Base-by-base conservation (phyloP, 2,329 filamentous ascomycete genomes). In the Dryadomyces quercivorus region DNA sequence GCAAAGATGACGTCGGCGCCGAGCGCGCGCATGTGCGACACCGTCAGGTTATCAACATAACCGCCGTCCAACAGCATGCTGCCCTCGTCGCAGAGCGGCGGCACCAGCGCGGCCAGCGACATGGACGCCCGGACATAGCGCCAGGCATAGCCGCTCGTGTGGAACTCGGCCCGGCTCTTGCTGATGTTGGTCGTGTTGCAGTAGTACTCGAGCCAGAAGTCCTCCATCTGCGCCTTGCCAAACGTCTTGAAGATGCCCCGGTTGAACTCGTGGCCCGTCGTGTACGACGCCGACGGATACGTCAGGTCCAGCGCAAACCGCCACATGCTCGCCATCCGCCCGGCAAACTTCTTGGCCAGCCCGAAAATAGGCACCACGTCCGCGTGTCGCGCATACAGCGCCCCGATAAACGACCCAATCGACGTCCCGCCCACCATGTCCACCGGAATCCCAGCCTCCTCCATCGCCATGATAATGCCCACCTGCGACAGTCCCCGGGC, bases 151-250 rank as follows among this genome's bases (percentile, higher is more conserved):
- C 93, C 93, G 57, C 87, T 93, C 0, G 90, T 96, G 69, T 98
- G 93, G 60, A 94, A 91, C 66, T 98, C 93, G 3, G 82, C 82
- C 20, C 92, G 81, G 58, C 87, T 93, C 68, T 95, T 94, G 72
- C 87, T 94, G 70, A 98, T 97, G 68, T 97, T 98, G 42, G 94
- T 98, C 0, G 93, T 97, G 70, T 98, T 98, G 77, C 94, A 98
- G 72, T 98, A 98, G 67, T 89, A 98, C 61, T 95, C 90, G 12
- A 98, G 79, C 93, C 93, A 98, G 64, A 97, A 98, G 67, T 98
- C 93, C 70, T 98, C 93, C 56, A 98, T 97, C 66, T 97, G 93
- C 10, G 88, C 88, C 63, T 96, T 89, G 15, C 91, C 93, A 66
- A 98, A 96, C 0, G 92, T 90, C 69, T 98, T 98, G 80, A 96